These are phyloP conservation scores for Cladorrhinum sp. DNA, from an alignment of 2,329 filamentous ascomycete species.

Conservation along the genomic window DNA sequence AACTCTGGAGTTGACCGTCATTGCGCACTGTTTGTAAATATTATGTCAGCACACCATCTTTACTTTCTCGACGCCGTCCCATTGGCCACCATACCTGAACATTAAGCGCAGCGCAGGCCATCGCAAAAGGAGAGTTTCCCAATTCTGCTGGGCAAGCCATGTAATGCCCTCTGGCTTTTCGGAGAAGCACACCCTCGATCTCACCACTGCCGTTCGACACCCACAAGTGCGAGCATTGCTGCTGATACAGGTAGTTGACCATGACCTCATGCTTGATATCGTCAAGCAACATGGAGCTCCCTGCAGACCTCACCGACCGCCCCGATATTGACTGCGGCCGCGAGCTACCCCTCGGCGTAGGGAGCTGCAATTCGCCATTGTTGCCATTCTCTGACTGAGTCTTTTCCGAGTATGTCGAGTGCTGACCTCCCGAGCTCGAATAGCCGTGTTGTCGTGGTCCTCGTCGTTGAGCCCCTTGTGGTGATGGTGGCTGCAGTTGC, in stretches of 20 bases:
- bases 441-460: constrained; percentile 20
- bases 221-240: constrained; percentile 73
- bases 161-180: constrained; percentile 66
- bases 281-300: constrained; percentile 58
- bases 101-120: constrained; percentile 66
- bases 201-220: constrained; percentile 66
- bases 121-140: constrained; percentile 59
- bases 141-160: constrained; percentile 69
- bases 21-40: constrained; percentile 56
- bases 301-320: constrained; percentile 44
- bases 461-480: constrained; percentile 10
- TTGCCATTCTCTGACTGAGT: constrained; percentile 29
- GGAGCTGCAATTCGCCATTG: constrained; percentile 49
- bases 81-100: constrained; percentile 53
- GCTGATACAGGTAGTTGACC: constrained; percentile 79
- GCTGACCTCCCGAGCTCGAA: constrained; percentile 12
- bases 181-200: constrained; percentile 68
- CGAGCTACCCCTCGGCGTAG: constrained; percentile 47
- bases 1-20: constrained; percentile 77
- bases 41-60: not conserved
- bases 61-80: not conserved
- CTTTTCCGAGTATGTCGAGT: constrained; percentile 38
- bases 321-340: constrained; percentile 52
- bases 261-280: constrained; percentile 80
- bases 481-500: not conserved